Conservation (phyloP, 805 yeast species). For the Cyberlindnera sargentensis region DNA sequence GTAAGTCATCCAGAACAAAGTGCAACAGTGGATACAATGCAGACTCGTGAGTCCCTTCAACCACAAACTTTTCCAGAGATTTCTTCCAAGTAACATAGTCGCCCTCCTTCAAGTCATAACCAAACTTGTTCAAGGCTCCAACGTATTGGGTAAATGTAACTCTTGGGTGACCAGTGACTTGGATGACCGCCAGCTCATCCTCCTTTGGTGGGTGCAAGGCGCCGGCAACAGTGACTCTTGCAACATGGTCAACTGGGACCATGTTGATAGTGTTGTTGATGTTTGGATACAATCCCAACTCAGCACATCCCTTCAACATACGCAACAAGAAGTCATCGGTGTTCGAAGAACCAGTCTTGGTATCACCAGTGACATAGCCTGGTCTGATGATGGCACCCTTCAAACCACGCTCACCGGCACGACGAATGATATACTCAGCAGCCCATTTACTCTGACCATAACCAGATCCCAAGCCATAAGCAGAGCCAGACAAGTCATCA, state of each 20-base stretch:
- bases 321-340: slow-evolving; percentile 95
- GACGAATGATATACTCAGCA: slow-evolving; percentile 81
- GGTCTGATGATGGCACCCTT: slow-evolving; percentile 90
- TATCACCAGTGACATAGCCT: slow-evolving; percentile 89
- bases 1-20: slow-evolving; percentile 88
- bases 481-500: slow-evolving; percentile 79
- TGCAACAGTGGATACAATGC: slow-evolving; percentile 92
- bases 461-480: slow-evolving; percentile 79
- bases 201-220: slow-evolving; percentile 66
- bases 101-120: slow-evolving; percentile 56
- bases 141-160: slow-evolving; percentile 72
- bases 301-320: slow-evolving; percentile 91
- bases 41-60: slow-evolving; percentile 65
- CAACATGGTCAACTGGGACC: slow-evolving; percentile 98
- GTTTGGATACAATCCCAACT: slow-evolving; percentile 79
- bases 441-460: slow-evolving; percentile 99
- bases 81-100: slow-evolving; percentile 78
- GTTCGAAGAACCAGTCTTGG: slow-evolving; percentile 79
- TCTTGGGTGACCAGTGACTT: slow-evolving; percentile 97
- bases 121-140: slow-evolving; percentile 56
- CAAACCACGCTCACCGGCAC: slow-evolving; percentile 83
- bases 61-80: slow-evolving; percentile 68
- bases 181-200: slow-evolving; percentile 64
- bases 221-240: slow-evolving; percentile 79
- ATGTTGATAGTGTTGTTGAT: slow-evolving; percentile 85